Evolutionary conservation across 2,329 filamentous ascomycete genomes (phyloP), one percentile per base, ranked within the genome.

Genomic region (Seiridium unicorne): DNA sequence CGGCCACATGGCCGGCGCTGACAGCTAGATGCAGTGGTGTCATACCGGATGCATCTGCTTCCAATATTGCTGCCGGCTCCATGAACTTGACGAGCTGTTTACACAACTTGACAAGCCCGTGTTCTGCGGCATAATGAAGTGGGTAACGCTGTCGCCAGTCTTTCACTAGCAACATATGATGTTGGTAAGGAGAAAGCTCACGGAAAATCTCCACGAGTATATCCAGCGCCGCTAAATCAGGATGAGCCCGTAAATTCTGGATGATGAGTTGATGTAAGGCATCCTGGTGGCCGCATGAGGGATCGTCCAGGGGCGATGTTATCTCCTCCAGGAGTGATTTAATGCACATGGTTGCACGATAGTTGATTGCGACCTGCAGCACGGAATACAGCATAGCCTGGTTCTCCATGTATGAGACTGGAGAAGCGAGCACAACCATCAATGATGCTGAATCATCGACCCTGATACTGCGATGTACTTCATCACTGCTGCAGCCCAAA

Each of bases 371-470:
- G 5, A 62, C 57, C 44, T 62, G 60, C 34, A 59, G 32, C 11
- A 62, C 60, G 1, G 60, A 62, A 31, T 62, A 60, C 11, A 62
- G 44, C 60, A 62, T 62, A 10, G 48, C 60, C 18, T 62, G 60
- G 31, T 59, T 62, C 54, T 59, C 60, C 9, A 62, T 31, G 40
- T 62, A 59, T 3, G 60, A 44, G 8, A 60, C 60, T 6, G 60
- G 53, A 6, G 57, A 62, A 6, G 57, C 54, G 40, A 62, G 36
- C 5, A 57, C 60, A 5, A 55, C 36, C 60, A 62, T 62, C 18
- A 62, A 53, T 8, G 53, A 53, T 9, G 60, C 56, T 13, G 60
- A 57, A 44, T 62, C 44, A 54, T 62, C 60, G 32, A 35, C 49
- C 1, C 34, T 34, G 48, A 62, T 60, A 32, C 55, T 51, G 13